Percentiles rank a stretch among this genome's conserved stretches.
These are phyloP conservation scores for Mycena venus DNA, from an alignment of 768 basidiomycete species.

Conservation along the genomic window DNA sequence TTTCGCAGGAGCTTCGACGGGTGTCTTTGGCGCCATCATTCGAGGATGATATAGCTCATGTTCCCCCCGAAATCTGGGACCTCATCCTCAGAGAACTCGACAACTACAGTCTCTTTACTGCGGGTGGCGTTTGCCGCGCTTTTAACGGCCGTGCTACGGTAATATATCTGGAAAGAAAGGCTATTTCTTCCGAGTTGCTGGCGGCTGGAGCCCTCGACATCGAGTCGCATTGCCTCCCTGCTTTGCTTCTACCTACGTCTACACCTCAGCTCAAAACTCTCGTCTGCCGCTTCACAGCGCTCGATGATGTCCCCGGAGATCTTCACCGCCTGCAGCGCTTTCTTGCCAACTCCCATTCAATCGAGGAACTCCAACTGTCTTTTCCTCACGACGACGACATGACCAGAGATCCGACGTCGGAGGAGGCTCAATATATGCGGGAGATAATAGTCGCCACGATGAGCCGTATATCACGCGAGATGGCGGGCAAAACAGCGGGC, in stretches of 20 bases:
- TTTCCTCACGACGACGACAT: background rate
- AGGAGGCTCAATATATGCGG: background rate
- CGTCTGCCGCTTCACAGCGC: background rate
- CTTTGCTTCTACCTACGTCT: slow-evolving; percentile 7
- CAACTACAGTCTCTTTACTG: slow-evolving; percentile 4
- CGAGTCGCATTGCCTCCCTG: slow-evolving; percentile 5
- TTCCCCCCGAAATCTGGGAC: slow-evolving; percentile 18
- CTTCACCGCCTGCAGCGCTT: background rate
- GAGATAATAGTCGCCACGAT: background rate
- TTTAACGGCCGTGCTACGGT: slow-evolving; percentile 9
- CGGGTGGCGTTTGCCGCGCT: slow-evolving; percentile 9
- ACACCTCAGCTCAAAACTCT: slow-evolving; percentile 9
- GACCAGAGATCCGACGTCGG: background rate
- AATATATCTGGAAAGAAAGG: slow-evolving; percentile 12
- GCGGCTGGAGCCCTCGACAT: slow-evolving; percentile 3
- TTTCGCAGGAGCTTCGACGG: slow-evolving; percentile 2
- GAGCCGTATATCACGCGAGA: slow-evolving; percentile 9
- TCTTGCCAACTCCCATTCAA: slow-evolving; percentile 7
- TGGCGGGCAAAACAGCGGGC: slow-evolving; percentile 12
- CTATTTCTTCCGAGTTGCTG: slow-evolving; percentile 6
- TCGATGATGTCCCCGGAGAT: background rate
- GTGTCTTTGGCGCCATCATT: slow-evolving; percentile 6
- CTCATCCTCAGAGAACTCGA: slow-evolving; percentile 5
- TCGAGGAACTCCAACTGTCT: slow-evolving; percentile 3
- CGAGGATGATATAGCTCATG: background rate